Base-by-base conservation (phyloP, 768 basidiomycete genomes). In the Boletus vermiculosoides region DNA sequence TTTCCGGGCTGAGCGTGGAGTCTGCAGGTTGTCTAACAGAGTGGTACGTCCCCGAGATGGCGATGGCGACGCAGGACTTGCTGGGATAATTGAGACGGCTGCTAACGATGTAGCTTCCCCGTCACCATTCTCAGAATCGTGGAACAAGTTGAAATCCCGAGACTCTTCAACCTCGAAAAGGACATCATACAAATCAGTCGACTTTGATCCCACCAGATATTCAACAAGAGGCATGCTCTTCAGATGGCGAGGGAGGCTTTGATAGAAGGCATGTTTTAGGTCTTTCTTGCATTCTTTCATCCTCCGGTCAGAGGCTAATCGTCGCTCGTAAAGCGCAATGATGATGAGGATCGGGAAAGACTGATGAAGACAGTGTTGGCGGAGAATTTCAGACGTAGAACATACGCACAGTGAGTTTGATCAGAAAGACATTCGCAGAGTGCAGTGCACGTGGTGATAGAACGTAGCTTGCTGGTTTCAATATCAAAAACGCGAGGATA, bases 321-420 rank as follows among this genome's bases (percentile, higher is more conserved):
- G 83, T 2, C 93, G 81, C 72, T 97, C 94, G 70, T 94, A 94
- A 11, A 86, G 66, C 8, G 83, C 84, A 56, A 97, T 94, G 50
- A 78, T 66, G 31, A 94, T 68, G 28, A 97, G 80, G 47, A 86
- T 82, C 0, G 92, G 94, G 66, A 95, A 86, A 34, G 86, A 81
- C 85, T 86, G 55, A 44, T 20, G 34, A 41, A 40, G 30, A 41
- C 22, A 48, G 50, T 3, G 31, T 63, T 22, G 51, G 56, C 33
- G 5, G 23, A 28, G 28, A 41, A 36, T 9, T 37, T 8, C 7
- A 47, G n/a, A 42, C 6, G 3, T 11, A 2, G 22, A 50, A n/a
- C 15, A 54, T 25, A 70, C 80, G 50, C 52, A 85, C 89, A 18
- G 94, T 95, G 16, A 88, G 55, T 58, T 85, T 88, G 71, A 97